A percentile compares a stretch with the other conserved stretches of the same genome.
phyloP scores from a whole-genome alignment of 208 protist species.

The Trypanosoma congolense region DNA sequence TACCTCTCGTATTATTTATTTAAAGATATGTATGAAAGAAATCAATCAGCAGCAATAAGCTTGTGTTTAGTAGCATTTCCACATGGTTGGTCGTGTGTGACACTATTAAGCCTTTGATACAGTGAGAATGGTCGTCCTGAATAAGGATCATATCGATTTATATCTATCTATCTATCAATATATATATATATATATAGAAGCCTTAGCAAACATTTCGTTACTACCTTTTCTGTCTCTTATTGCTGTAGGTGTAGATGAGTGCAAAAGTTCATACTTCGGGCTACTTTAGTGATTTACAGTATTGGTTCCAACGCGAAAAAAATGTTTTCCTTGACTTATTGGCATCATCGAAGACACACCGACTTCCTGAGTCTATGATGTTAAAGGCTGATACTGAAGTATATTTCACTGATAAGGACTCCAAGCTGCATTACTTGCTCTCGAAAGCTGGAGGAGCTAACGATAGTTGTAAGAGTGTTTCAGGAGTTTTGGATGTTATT shows the following conservation, averaged over 20 bases:
- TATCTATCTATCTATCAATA: too few species aligned
- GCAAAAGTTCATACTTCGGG: conserved; percentile 36
- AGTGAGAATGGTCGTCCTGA: too few species aligned
- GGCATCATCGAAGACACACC: conserved; percentile 40
- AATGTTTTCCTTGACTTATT: conserved; percentile 58
- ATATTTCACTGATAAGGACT: conserved; percentile 42
- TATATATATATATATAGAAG: too few species aligned
- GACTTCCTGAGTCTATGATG: conserved; percentile 50
- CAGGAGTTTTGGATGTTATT: conserved; percentile 9
- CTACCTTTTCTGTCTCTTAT: too few species aligned
- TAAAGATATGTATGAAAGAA: too few species aligned
- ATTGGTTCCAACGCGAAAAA: conserved; percentile 56
- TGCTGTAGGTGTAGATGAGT: conserved; percentile 18
- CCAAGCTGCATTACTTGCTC: conserved; percentile 4
- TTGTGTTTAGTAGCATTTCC: too few species aligned
- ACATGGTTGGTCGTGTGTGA: too few species aligned
- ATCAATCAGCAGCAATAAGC: too few species aligned
- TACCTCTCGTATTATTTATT: too few species aligned
- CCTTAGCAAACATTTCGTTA: too few species aligned
- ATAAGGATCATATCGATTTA: too few species aligned
- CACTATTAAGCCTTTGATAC: too few species aligned
- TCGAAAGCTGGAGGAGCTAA: background rate
- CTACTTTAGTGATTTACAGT: conserved; percentile 68
- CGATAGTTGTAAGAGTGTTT: background rate
- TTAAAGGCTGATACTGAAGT: conserved; percentile 20